Evolutionary conservation across 345 rosid genomes (phyloP).

Genomic region (Bruguiera sexangula): DNA sequence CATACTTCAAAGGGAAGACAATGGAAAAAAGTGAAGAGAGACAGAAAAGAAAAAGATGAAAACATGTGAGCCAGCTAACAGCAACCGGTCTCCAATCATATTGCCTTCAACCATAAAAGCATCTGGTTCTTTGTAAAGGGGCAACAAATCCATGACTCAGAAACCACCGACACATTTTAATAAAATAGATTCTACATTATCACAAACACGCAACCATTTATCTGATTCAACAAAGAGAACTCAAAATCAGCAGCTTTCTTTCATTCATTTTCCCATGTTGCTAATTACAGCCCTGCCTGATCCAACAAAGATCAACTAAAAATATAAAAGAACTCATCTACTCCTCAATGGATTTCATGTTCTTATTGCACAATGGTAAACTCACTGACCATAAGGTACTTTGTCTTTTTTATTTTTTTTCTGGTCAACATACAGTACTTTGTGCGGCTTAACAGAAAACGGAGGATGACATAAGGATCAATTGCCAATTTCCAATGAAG

Average conservation of each 20-base stretch:
- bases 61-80: slow-evolving; percentile 37
- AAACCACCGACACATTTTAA: slow-evolving; percentile 15
- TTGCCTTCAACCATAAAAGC: slow-evolving; percentile 21
- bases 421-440: background rate
- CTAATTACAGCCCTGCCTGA: background rate
- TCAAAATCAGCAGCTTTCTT: background rate
- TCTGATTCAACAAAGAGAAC: background rate
- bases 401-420: background rate
- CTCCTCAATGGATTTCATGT: background rate
- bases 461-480: background rate
- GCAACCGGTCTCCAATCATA: slow-evolving; percentile 18
- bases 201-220: background rate
- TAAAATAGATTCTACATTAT: background rate
- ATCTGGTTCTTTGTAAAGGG: slow-evolving; percentile 19
- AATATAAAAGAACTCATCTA: background rate
- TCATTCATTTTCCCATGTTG: background rate
- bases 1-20: slow-evolving; percentile 29
- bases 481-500: slow-evolving; percentile 6
- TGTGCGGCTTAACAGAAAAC: background rate
- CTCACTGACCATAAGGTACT: background rate
- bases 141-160: background rate
- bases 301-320: background rate
- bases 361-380: background rate
- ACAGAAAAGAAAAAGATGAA: slow-evolving; percentile 10
- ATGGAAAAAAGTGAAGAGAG: slow-evolving; percentile 10